These are phyloP conservation scores for Volvariella volvacea DNA, from an alignment of 1,284 basidiomycete species.

Conservation along the genomic window DNA sequence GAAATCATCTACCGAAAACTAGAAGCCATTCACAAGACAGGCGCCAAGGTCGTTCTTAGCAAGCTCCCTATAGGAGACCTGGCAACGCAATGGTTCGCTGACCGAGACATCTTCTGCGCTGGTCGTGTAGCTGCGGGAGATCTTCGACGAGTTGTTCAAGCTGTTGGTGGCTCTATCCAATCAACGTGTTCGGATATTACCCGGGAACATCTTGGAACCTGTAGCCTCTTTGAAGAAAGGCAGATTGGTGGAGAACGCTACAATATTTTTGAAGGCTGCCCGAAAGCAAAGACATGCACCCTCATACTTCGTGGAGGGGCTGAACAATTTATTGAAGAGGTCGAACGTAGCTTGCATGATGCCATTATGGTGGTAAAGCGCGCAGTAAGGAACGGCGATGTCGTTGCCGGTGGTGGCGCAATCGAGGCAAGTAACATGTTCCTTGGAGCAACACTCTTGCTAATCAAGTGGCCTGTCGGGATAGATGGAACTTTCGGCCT, in stretches of 20 bases:
- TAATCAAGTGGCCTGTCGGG: slow-evolving; percentile 6
- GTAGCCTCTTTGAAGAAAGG: slow-evolving; percentile 88
- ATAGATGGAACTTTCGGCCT: slow-evolving; percentile 93
- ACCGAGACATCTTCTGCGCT: slow-evolving; percentile 98
- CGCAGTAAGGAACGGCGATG: slow-evolving; percentile 91
- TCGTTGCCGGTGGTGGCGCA: slow-evolving; percentile 97
- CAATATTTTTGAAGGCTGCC: slow-evolving; percentile 93
- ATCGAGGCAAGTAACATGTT: slow-evolving; percentile 65
- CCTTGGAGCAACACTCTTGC: slow-evolving; percentile 4
- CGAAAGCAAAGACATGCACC: slow-evolving; percentile 98
- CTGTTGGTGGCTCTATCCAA: slow-evolving; percentile 92
- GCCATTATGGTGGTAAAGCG: slow-evolving; percentile 99
- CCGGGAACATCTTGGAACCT: slow-evolving; percentile 87
- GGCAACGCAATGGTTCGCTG: slow-evolving; percentile 99
- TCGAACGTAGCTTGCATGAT: slow-evolving; percentile 95
- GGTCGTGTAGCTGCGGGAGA: slow-evolving; percentile 92
- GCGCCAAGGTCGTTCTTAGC: slow-evolving; percentile 96
- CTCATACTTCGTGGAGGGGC: slow-evolving; percentile 93
- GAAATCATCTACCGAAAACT: slow-evolving; percentile 99
- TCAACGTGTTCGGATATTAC: slow-evolving; percentile 93
- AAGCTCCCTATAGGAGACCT: slow-evolving; percentile 98
- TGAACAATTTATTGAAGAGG: slow-evolving; percentile 98
- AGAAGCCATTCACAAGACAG: slow-evolving; percentile 93
- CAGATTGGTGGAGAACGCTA: slow-evolving; percentile 98
- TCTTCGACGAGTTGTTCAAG: slow-evolving; percentile 91